Evolutionary conservation across 805 yeast species (phyloP), one percentile per base, ranked within the genome.

Genomic region (Kodamaea restingae): DNA sequence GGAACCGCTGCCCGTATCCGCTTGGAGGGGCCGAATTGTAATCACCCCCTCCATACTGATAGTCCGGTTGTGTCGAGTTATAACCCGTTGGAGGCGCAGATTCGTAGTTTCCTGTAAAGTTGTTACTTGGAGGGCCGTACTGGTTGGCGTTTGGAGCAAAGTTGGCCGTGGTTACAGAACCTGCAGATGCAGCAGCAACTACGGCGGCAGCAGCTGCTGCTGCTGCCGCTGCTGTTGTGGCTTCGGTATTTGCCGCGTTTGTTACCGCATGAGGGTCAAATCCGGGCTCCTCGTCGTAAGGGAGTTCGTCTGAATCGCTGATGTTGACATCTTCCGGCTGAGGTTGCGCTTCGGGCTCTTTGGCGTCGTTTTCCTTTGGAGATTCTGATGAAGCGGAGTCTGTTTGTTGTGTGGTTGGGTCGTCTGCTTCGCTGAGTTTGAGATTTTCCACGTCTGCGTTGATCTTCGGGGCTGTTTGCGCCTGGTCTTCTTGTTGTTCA

Each of bases 391-490:
- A 8, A 5, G 8, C 7, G 22, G 22, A 20, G 22, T 20, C 22
- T 20, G 7, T 20, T 20, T 8, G 5, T 20, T 20, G 22, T 21
- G 28, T 27, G 27, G 17, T 24, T 17, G 32, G 32, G 15, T 27
- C 39, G 3, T 28, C 33, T 8, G 32, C 9, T 10, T 30, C 25
- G 21, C 31, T 27, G 18, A 25, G 24, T 14, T 38, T 25, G 28
- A 24, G 29, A n/a, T 28, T 32, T 4, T 34, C 42, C 15, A 18
- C 25, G 26, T 22, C 33, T 3, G n/a, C 38, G 7, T 45, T 40
- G 30, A 63, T 51, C 4, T 60, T 57, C 2, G 69, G 71, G 1
- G 76, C 74, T 4, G 75, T 67, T 33, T 63, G 67, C 22, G 61
- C 58, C 31, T 59, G 61, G 35, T 66, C 75, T 32, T 69, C 67